A percentile compares a stretch with the other conserved stretches of the same genome.
Evolutionary conservation across 192 early-diverging fungal species (phyloP).

Genomic region (Fimicolochytrium jonesii): DNA sequence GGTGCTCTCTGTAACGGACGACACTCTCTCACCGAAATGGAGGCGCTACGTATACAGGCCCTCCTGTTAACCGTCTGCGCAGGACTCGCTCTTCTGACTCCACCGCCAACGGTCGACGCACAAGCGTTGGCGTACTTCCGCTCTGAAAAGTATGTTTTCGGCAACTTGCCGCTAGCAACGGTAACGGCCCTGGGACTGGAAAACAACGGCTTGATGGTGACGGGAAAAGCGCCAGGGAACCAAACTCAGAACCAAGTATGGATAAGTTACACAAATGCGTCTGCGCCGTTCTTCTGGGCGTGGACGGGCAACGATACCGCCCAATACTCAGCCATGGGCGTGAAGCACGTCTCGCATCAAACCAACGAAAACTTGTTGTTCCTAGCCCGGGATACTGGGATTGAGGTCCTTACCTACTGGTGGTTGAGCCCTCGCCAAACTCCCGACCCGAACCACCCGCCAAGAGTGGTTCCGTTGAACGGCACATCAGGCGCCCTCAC

Average conservation of each 20-base stretch:
- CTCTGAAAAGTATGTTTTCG: constrained; percentile 1
- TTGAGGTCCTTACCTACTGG: constrained; percentile 14
- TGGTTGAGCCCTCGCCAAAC: constrained; percentile 12
- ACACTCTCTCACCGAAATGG: too few relatives aligned
- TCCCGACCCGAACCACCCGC: constrained; percentile 2
- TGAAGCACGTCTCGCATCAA: constrained; percentile 17
- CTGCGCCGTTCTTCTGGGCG: neutral
- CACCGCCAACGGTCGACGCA: too few relatives aligned
- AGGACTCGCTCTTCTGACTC: too few relatives aligned
- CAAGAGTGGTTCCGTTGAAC: constrained; percentile 12
- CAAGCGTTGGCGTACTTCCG: constrained; percentile 7
- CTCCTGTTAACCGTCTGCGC: too few relatives aligned
- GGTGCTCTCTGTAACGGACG: too few relatives aligned
- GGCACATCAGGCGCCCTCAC: constrained; percentile 7
- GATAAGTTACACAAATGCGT: neutral
- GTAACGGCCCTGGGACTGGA: neutral
- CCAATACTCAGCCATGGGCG: constrained; percentile 14
- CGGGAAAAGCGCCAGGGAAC: neutral
- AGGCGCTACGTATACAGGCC: too few relatives aligned
- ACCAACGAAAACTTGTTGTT: constrained; percentile 18
- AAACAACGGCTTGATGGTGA: constrained; percentile 9
- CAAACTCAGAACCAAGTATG: constrained; percentile 9
- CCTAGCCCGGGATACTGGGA: neutral
- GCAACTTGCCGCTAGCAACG: neutral
- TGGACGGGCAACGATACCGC: neutral